Conservation (phyloP, 179 eudicot genomes). For the Nepenthes alata region DNA sequence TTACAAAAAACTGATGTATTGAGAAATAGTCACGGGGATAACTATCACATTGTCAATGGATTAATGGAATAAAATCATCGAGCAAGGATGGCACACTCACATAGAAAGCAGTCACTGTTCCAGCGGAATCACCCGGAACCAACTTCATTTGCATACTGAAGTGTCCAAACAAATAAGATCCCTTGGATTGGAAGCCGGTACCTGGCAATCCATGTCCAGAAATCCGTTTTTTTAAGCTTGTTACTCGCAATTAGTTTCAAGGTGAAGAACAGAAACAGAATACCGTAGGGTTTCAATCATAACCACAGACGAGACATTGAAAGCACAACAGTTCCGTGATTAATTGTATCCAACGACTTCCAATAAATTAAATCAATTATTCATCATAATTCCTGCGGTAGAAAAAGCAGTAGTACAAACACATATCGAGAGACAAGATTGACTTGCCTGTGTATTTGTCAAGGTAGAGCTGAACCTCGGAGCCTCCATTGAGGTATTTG, state of each 20-base stretch:
- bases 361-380: background rate
- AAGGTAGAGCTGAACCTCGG: slow-evolving; percentile 14
- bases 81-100: slow-evolving; percentile 22
- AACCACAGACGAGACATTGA: too few relatives aligned
- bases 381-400: too few relatives aligned
- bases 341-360: too few relatives aligned
- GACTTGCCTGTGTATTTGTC: slow-evolving; percentile 22
- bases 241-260: too few relatives aligned
- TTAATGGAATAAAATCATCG: background rate
- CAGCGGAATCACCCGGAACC: slow-evolving; percentile 71
- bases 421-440: too few relatives aligned
- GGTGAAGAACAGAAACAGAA: too few relatives aligned
- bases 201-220: slow-evolving; percentile 17
- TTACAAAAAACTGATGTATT: too few relatives aligned
- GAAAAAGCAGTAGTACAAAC: too few relatives aligned
- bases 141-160: slow-evolving; percentile 68
- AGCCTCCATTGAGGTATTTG: slow-evolving; percentile 23
- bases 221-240: too few relatives aligned
- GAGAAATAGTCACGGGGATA: too few relatives aligned
- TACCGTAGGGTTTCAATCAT: too few relatives aligned
- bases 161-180: slow-evolving; percentile 71
- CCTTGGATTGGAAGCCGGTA: slow-evolving; percentile 78
- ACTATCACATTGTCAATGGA: background rate
- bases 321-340: too few relatives aligned
- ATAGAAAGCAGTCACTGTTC: slow-evolving; percentile 76